Evolutionary conservation across 2,329 filamentous ascomycete species (phyloP).

Genomic region (Cladosporium colombiae): DNA sequence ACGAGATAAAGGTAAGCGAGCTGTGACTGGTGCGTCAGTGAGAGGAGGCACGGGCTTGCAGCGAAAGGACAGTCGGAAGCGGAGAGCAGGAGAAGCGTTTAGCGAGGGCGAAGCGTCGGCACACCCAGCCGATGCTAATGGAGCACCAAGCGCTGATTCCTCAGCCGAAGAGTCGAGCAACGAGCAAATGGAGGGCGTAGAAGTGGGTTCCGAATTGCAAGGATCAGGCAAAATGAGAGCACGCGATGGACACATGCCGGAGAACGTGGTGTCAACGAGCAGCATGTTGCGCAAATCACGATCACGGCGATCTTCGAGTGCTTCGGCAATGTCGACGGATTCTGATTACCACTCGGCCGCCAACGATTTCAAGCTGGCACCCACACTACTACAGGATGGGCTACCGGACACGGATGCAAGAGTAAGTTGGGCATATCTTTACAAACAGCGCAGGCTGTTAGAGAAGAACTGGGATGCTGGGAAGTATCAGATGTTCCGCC

Average conservation of each 20-base stretch:
- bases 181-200: constrained; percentile 21
- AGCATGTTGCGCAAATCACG: background rate
- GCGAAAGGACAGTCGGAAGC: constrained; percentile 33
- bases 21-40: constrained; percentile 21
- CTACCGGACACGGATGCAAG: constrained; percentile 48
- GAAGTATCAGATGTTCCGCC: constrained; percentile 80
- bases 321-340: constrained; percentile 19
- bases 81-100: constrained; percentile 37
- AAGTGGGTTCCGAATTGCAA: background rate
- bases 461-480: constrained; percentile 91
- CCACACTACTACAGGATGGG: constrained; percentile 11
- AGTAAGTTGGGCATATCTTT: constrained; percentile 91
- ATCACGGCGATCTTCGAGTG: constrained; percentile 16
- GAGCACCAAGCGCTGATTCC: constrained; percentile 18
- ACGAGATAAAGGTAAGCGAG: constrained; percentile 1
- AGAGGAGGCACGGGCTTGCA: constrained; percentile 32
- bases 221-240: background rate
- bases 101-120: constrained; percentile 31
- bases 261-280: background rate
- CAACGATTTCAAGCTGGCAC: constrained; percentile 19
- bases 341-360: background rate
- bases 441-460: constrained; percentile 78
- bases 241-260: background rate
- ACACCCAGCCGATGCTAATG: constrained; percentile 20
- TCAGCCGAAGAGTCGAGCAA: constrained; percentile 14